Conservation (phyloP, 768 basidiomycete species). For the Pseudohyphozyma bogoriensis region DNA sequence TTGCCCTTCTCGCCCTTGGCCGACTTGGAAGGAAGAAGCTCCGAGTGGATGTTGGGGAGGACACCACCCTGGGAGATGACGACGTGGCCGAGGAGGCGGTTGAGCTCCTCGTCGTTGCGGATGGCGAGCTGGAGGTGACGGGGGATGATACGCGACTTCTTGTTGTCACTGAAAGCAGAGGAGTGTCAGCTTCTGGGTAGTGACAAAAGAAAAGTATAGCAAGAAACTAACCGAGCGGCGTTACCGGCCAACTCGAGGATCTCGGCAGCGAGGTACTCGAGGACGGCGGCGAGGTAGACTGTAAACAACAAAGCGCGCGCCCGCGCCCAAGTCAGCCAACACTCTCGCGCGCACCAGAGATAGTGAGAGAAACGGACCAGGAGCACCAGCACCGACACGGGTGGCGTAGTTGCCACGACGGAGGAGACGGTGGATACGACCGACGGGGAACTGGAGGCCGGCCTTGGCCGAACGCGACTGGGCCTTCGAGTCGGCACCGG, state of each 20-base stretch:
- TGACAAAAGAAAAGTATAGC: neutral
- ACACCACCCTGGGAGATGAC: constrained; percentile 61
- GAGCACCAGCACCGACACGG: constrained; percentile 59
- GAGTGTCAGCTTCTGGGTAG: neutral
- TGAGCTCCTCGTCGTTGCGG: constrained; percentile 61
- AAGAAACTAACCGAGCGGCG: constrained; percentile 45
- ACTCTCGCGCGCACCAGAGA: neutral
- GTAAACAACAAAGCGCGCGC: no score
- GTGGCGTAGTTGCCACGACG: constrained; percentile 64
- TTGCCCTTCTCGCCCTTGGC: constrained; percentile 15
- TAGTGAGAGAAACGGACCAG: constrained; percentile 36
- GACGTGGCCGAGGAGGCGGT: constrained; percentile 46
- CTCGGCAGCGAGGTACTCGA: constrained; percentile 79
- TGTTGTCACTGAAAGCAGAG: constrained; percentile 64
- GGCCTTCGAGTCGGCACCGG: constrained; percentile 43
- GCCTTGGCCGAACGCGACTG: constrained; percentile 57
- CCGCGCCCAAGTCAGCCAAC: neutral
- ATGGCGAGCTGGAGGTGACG: constrained; percentile 66
- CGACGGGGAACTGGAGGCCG: constrained; percentile 59
- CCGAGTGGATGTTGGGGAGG: constrained; percentile 51
- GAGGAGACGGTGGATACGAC: constrained; percentile 68
- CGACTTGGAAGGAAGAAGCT: constrained; percentile 43
- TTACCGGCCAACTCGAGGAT: constrained; percentile 73
- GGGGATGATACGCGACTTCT: constrained; percentile 72
- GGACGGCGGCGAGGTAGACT: constrained; percentile 76